Evolutionary conservation across 768 basidiomycete genomes (phyloP), one percentile per base, ranked within the genome.

Genomic region (Dictyophora rubrovolvata): DNA sequence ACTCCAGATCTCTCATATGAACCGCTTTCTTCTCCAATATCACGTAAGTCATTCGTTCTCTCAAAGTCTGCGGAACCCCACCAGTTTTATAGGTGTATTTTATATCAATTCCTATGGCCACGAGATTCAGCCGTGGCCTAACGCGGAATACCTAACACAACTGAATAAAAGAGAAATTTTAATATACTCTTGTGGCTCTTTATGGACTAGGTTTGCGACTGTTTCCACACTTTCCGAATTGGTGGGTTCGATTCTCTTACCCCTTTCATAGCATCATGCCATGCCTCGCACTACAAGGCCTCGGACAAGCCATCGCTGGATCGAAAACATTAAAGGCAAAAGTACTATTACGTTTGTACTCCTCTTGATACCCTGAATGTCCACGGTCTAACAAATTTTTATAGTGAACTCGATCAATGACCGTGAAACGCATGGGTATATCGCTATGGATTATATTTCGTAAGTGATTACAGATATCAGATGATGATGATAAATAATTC

Each of bases 91-190:
- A 89, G 87, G 85, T 61, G 69, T 95, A 28, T 88, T 83, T 69
- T 93, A 95, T 70, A 91, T 94, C 71, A 94, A 94, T 68, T 81
- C 84, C 7, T 94, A 93, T 65, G 91, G 91, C 10, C 86, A 86
- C 71, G 91, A 95, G 72, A 87, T 96, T n/a, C 84, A 89, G 66
- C 93, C 93, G 17, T 76, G 81, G 47, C 92, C 93, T 0, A 95
- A 94, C 68, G 80, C 84, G 1, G 89, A 88, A 48, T 91, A 85
- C 66, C 67, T 97, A 53, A 70, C 79, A 12, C 79, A 80, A 54
- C 73, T 95, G 10, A 70, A 72, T 3, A 72, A 76, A 33, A 79
- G 79, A 58, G 81, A 88, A 62, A 74, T 87, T 1, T 73, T 97
- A 28, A 83, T 97, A 1, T 96, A 95, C 69, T 93, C 91, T 2